Evolutionary conservation across 2,329 filamentous ascomycete species (phyloP), one percentile per base, ranked within the genome.

Genomic region (Cordyceps fumosorosea): DNA sequence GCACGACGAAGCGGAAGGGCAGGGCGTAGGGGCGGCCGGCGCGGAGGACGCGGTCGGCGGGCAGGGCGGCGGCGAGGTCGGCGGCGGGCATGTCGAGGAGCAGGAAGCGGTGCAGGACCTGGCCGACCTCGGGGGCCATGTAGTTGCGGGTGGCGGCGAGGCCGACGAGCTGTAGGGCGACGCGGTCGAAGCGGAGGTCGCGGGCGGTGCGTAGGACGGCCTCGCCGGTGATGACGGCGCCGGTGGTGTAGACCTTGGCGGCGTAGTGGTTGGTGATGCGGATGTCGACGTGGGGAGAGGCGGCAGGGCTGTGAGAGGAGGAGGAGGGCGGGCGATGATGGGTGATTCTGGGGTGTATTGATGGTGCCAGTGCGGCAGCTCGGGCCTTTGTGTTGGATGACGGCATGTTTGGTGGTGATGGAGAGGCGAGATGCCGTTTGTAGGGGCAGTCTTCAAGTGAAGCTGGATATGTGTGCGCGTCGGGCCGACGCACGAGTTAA

Each of bases 251-350:
- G 4, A 47, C 24, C 20, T 54, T 53, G 48, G 57, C 50, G 34
- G 57, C 32, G 16, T 60, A 60, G 57, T 60, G 57, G 57, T 60
- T 54, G 57, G 50, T 29, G 50, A 60, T 53, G 57, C 24, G 26
- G 20, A 60, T 48, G 7, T 45, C 37, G 40, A 60, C 37, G 57
- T 50, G 40, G 8, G 50, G 40, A 40, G 29, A 32, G 34, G 7
- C 18, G 34, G 32, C 2, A 14, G 14, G 14, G 40, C 5, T 3
- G 40, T 16, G 14, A 11, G 14, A n/a, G 40, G 14, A n/a, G 14
- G 40, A 42, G 40, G 14, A 16, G 40, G 14, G 14, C 6, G 12
- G 14, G 40, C 18, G 40, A 18, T 14, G 40, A 14, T 10, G 7
- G 34, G 34, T 37, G 34, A 12, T 37, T 10, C 34, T 7, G 10